Base-by-base conservation (phyloP, 2,329 filamentous ascomycete species). In the Penicillium psychrosexuale region DNA sequence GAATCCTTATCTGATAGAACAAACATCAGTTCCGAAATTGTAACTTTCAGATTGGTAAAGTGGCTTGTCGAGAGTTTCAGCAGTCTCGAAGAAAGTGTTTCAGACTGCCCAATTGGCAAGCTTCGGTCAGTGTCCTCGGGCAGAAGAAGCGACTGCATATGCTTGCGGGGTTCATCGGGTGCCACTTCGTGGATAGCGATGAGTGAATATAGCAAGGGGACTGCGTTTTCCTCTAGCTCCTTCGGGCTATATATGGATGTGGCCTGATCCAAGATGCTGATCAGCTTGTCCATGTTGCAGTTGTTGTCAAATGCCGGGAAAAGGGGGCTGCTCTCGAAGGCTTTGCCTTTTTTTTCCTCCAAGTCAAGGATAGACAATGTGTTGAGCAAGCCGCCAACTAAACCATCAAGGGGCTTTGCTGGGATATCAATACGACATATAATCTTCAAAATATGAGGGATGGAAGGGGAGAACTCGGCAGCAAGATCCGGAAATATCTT, bases 1-100 rank as follows among this genome's bases (percentile, higher is more conserved):
- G 92, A 84, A 64, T 97, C 86, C 64, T 86, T 89, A 60, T 87
- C 88, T 0, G 91, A 96, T 28, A 97, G 80, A 61, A 95, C 89
- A 69, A 95, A 99, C 58, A 97, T 82, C 24, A 99, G 79, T 30
- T 87, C 81, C 0, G 89, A 89, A 49, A 96, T 87, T 17, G 84
- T 83, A 44, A 89, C 85, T 17, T 91, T 84, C 3, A 96, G 77
- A 37, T 86, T 85, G 0, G 90, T 84, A 0, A 89, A 82, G 0
- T 91, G 83, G 13, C 89, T 90, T 5, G 86, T 90, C 2, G 89
- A 91, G 38, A 94, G 84, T 51, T 85, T 84, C 47, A 99, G 81
- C 1, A 99, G 78, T 56, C 85, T 84, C 2, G 91, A 87, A 1
- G 93, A 82, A 0, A 97, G 77, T 0, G 87, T 89, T 28, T 86